Conservation (phyloP, 2,329 filamentous ascomycete species). For the Aspergillus clavatus region DNA sequence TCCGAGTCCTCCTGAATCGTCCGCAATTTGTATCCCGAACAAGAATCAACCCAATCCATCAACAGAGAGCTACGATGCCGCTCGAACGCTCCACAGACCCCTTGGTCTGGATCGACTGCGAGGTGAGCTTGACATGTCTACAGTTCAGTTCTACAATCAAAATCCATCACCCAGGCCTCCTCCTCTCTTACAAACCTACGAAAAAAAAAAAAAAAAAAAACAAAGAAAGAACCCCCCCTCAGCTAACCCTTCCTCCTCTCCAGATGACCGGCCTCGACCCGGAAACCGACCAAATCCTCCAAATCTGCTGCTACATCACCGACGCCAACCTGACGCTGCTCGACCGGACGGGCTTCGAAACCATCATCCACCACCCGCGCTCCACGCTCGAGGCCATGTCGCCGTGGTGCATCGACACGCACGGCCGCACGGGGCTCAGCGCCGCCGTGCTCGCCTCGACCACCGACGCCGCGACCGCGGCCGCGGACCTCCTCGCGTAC, state of each 20-base stretch:
- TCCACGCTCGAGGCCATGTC: conserved; percentile 73
- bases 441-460: conserved; percentile 67
- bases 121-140: too few species aligned
- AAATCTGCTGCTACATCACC: conserved; percentile 84
- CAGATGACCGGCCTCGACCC: conserved; percentile 80
- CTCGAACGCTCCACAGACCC: conserved; percentile 55
- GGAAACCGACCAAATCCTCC: too few species aligned
- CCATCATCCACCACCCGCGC: conserved; percentile 68
- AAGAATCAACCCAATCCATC: too few species aligned
- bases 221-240: too few species aligned
- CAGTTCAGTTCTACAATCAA: too few species aligned
- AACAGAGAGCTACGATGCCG: conserved; percentile 38
- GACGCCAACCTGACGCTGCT: conserved; percentile 71
- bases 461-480: conserved; percentile 67
- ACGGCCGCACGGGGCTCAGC: conserved; percentile 76
- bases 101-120: conserved; percentile 82
- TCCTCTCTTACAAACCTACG: too few species aligned
- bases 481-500: conserved; percentile 69
- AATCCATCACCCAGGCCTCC: too few species aligned
- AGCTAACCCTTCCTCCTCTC: too few species aligned
- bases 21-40: too few species aligned
- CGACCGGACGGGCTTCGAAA: conserved; percentile 73
- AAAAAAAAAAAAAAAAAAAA: too few species aligned
- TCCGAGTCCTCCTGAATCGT: too few species aligned
- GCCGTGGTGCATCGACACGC: conserved; percentile 80